These are phyloP conservation scores for Sporisorium iseilematis-ciliati DNA, from an alignment of 1,284 basidiomycete genomes.

Conservation along the genomic window DNA sequence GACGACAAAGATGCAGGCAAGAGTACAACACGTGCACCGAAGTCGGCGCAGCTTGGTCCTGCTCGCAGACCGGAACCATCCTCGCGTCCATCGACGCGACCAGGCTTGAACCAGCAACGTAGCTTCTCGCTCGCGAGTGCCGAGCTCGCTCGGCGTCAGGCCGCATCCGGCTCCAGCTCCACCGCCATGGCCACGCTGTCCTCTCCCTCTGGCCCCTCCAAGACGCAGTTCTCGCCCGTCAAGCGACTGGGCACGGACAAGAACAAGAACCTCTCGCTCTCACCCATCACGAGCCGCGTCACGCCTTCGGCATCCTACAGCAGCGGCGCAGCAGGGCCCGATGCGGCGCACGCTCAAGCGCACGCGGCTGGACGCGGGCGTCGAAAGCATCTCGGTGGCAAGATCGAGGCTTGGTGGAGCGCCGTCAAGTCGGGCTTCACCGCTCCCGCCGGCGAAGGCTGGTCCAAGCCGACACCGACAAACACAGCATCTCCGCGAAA, in stretches of 20 bases:
- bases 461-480: conserved; percentile 24
- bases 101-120: conserved; percentile 23
- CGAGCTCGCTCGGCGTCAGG: conserved; percentile 26
- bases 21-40: conserved; percentile 15
- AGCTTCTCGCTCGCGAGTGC: conserved; percentile 48
- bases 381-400: conserved; percentile 57
- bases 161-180: conserved; percentile 10
- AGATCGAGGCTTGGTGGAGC: conserved; percentile 67
- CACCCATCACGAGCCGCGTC: conserved; percentile 57
- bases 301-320: conserved; percentile 40
- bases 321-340: conserved; percentile 29
- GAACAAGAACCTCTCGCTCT: conserved; percentile 54
- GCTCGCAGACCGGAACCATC: conserved; percentile 32
- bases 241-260: conserved; percentile 46
- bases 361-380: conserved; percentile 44
- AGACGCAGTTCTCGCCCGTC: conserved; percentile 37
- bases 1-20: background rate
- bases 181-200: conserved; percentile 18
- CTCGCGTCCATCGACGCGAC: conserved; percentile 23
- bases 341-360: conserved; percentile 31
- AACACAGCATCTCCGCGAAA: conserved; percentile 19
- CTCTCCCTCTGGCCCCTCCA: conserved; percentile 31
- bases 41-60: conserved; percentile 35
- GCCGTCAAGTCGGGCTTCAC: conserved; percentile 66
- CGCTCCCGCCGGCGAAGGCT: conserved; percentile 29